Percentiles rank a stretch among this genome's conserved stretches.
Evolutionary conservation across 2,329 filamentous ascomycete species (phyloP).

Genomic region (Paecilomyces fulvus): DNA sequence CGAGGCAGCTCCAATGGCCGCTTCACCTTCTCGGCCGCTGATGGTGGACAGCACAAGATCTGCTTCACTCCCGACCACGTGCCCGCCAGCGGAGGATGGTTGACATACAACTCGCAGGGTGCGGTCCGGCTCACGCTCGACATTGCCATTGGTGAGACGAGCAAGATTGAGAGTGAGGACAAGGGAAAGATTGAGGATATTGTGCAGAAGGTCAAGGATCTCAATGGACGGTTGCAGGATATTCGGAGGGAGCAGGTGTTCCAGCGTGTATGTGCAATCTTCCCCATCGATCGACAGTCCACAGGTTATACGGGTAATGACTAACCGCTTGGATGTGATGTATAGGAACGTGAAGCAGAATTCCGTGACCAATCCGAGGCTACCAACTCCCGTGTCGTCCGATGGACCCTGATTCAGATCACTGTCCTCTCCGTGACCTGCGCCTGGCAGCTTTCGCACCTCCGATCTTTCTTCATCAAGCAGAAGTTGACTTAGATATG

Average conservation of each 20-base stretch:
- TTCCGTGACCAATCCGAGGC: conserved; percentile 96
- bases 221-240: conserved; percentile 80
- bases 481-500: conserved; percentile 88
- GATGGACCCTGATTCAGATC: conserved; percentile 90
- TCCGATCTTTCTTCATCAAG: conserved; percentile 98
- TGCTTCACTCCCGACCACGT: conserved; percentile 83
- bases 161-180: conserved; percentile 85
- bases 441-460: conserved; percentile 92
- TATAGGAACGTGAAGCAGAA: conserved; percentile 87
- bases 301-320: background rate
- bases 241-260: conserved; percentile 93
- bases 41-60: conserved; percentile 89
- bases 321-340: background rate
- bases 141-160: conserved; percentile 88
- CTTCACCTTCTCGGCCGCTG: conserved; percentile 93
- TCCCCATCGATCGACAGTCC: background rate
- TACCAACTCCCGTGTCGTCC: conserved; percentile 83
- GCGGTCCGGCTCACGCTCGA: conserved; percentile 80
- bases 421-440: conserved; percentile 77
- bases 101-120: conserved; percentile 59
- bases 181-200: conserved; percentile 90
- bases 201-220: conserved; percentile 75
- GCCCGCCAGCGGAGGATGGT: conserved; percentile 61
- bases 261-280: conserved; percentile 60
- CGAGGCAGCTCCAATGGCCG: conserved; percentile 66